Conservation (phyloP, 2,329 filamentous ascomycete species). For the Fusarium verticillioides region DNA sequence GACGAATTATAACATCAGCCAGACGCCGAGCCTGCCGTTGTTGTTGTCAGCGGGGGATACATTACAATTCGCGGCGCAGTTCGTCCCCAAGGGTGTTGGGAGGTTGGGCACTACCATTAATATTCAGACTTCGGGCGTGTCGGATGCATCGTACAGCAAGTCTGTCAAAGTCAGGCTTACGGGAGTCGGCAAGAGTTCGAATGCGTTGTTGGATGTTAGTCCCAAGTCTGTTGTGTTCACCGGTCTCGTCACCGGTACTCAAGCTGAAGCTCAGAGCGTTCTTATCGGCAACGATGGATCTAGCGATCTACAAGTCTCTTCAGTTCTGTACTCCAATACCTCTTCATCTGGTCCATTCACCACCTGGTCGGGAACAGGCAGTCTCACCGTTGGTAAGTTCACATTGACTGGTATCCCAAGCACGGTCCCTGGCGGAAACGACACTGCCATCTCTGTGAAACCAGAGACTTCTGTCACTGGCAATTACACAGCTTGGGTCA, state of each 20-base stretch:
- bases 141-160: conserved; percentile 56
- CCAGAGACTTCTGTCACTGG: conserved; percentile 60
- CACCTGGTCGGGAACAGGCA: conserved; percentile 49
- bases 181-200: conserved; percentile 60
- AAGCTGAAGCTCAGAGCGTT: conserved; percentile 55
- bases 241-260: conserved; percentile 58
- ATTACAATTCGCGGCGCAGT: conserved; percentile 58
- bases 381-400: conserved; percentile 59
- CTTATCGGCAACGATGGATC: conserved; percentile 64
- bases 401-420: conserved; percentile 59
- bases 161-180: conserved; percentile 59
- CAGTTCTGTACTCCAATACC: conserved; percentile 56
- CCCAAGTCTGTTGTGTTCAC: conserved; percentile 62
- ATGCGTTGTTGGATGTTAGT: conserved; percentile 58
- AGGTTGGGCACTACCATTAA: conserved; percentile 59
- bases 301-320: conserved; percentile 54
- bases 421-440: conserved; percentile 54
- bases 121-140: conserved; percentile 60
- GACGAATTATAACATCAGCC: conserved; percentile 52
- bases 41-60: conserved; percentile 49
- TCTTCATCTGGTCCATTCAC: conserved; percentile 59
- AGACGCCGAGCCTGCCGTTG: conserved; percentile 48
- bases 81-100: conserved; percentile 56
- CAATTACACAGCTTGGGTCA: conserved; percentile 61
- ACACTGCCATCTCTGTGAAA: conserved; percentile 55